Conservation (phyloP, 164 flowering plant genomes). For the Cinnamomum chago region DNA sequence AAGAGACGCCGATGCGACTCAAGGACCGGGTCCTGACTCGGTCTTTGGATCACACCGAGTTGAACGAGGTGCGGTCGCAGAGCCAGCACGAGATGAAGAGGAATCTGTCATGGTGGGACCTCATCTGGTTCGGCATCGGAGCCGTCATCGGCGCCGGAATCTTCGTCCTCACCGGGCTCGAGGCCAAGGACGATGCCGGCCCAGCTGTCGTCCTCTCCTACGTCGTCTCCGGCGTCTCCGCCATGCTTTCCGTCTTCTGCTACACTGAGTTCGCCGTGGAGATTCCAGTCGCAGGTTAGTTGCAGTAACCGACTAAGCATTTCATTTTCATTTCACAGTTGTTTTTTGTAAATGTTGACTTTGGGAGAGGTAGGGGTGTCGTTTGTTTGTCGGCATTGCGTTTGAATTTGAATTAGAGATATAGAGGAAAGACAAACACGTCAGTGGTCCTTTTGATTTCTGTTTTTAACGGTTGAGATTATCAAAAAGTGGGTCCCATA, state of each 20-base stretch:
- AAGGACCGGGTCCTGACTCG: slow-evolving; percentile 28
- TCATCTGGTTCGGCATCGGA: slow-evolving; percentile 39
- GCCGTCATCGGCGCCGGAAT: slow-evolving; percentile 40
- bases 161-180: slow-evolving; percentile 35
- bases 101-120: slow-evolving; percentile 33
- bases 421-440: too few species aligned
- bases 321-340: too few species aligned
- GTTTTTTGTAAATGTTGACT: too few species aligned
- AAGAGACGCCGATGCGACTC: slow-evolving; percentile 19
- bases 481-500: too few species aligned
- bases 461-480: too few species aligned
- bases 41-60: slow-evolving; percentile 23
- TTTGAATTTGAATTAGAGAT: neutral
- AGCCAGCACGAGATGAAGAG: slow-evolving; percentile 32
- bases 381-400: neutral
- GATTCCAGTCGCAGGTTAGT: slow-evolving; percentile 32
- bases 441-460: too few species aligned
- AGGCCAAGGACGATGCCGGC: slow-evolving; percentile 19
- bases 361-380: too few species aligned
- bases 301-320: neutral
- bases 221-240: slow-evolving; percentile 32
- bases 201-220: slow-evolving; percentile 36
- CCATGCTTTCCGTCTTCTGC: slow-evolving; percentile 39
- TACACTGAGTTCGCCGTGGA: slow-evolving; percentile 44
- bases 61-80: slow-evolving; percentile 20